Evolutionary conservation across 2,329 filamentous ascomycete species (phyloP), one percentile per base, ranked within the genome.

Genomic region (Nemania abortiva): DNA sequence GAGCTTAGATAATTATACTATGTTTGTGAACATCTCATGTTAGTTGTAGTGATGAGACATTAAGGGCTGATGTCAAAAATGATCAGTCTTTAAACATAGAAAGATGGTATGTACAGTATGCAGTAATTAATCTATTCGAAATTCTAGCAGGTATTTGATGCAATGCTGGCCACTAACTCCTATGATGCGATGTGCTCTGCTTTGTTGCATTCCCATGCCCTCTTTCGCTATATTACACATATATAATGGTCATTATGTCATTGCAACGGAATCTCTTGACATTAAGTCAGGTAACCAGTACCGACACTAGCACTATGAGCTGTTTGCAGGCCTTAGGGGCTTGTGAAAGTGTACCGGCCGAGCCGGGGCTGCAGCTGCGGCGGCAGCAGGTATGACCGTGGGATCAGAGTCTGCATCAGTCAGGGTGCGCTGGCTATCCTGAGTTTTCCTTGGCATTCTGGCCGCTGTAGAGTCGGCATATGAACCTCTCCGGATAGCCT

Each of bases 391-490:
- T 47, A 70, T 50, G 55, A 70, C 63, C 1, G 27, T 65, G 5
- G 62, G 56, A 18, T 63, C 34, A 20, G 63, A 53, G 6, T 58
- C 66, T 9, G 65, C 66, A 34, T 74, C 68, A n/a, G 75, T 75
- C n/a, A 78, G 56, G 10, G 76, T 75, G 27, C 75, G 69, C 62
- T 78, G 70, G 69, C 76, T 78, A 20, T 79, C 77, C 39, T 77
- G 66, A 1, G 74, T 76, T 20, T 67, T 69, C 13, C 73, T 68
- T 2, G 67, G 66, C 3, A 73, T 63, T 18, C 29, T 57, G 27
- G 69, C 65, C 2, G 60, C 61, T 0, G 57, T 27, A 10, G 64
- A 53, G 54, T 69, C 63, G 29, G 61, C 57, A 57, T 62, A 71
- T 27, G 72, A 71, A 1, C 71, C 71, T 11, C 60, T 69, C 61